A percentile compares a stretch with the other conserved stretches of the same genome.
These are phyloP conservation scores for Ganoderma multipileum DNA, from an alignment of 1,284 basidiomycete genomes.

Conservation along the genomic window DNA sequence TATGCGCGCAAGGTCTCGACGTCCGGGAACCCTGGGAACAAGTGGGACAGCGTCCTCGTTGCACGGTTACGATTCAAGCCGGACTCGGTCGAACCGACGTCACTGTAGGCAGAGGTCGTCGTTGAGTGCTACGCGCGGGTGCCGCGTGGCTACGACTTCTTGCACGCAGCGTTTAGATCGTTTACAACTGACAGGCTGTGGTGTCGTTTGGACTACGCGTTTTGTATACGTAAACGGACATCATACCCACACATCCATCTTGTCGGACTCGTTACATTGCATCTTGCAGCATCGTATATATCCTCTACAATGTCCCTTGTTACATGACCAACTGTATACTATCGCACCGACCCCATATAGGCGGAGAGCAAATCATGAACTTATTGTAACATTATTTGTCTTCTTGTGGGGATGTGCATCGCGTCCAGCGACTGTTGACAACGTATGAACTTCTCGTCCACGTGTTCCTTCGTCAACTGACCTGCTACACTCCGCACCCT, in stretches of 20 bases:
- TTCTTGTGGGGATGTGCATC: background rate
- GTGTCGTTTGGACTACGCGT: background rate
- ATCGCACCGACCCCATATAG: background rate
- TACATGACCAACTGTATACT: background rate
- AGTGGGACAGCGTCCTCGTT: constrained; percentile 55
- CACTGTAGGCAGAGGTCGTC: constrained; percentile 40
- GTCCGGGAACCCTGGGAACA: constrained; percentile 20
- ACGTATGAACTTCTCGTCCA: background rate
- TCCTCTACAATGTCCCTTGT: background rate
- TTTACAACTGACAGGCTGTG: background rate
- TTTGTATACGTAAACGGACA: background rate
- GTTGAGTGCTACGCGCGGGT: background rate
- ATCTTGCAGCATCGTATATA: background rate
- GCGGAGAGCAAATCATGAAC: background rate
- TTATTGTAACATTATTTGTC: background rate
- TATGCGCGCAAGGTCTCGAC: constrained; percentile 25
- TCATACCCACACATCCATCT: background rate
- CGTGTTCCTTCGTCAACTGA: too few relatives aligned
- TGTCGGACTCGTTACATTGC: background rate
- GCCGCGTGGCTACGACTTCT: background rate
- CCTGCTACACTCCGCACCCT: too few relatives aligned
- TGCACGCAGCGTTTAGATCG: background rate
- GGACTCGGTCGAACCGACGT: constrained; percentile 60
- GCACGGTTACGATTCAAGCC: constrained; percentile 63
- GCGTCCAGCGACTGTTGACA: background rate